phyloP scores from a whole-genome alignment of 148 eudicot genomes.

The Cornus florida region DNA sequence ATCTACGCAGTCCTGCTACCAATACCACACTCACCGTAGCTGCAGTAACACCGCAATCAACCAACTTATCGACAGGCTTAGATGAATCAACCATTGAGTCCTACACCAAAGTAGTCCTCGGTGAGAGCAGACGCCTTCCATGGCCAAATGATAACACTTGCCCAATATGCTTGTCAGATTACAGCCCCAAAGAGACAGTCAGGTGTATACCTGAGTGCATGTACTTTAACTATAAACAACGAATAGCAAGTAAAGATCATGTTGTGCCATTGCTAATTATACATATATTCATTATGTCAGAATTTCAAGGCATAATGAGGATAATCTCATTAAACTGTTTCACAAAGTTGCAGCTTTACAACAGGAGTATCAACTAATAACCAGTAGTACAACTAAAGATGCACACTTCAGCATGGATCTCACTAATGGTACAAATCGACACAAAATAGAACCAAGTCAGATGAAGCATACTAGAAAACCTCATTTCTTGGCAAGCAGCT shows the following conservation, averaged over 20 bases:
- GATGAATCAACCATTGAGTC: conserved; percentile 83
- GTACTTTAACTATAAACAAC: too few relatives aligned
- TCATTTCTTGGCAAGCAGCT: conserved; percentile 82
- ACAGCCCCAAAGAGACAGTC: conserved; percentile 52
- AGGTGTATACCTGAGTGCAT: conserved; percentile 72
- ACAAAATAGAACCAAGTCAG: neutral
- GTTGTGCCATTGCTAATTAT: neutral
- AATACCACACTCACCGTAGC: neutral
- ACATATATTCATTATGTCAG: neutral
- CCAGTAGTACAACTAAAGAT: neutral
- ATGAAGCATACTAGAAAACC: neutral
- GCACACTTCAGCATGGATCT: neutral
- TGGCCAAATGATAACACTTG: conserved; percentile 62
- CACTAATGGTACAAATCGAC: neutral
- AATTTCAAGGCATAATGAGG: neutral
- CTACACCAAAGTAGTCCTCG: conserved; percentile 64
- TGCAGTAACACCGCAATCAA: conserved; percentile 23
- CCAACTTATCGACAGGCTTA: conserved; percentile 36
- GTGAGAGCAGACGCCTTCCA: conserved; percentile 78
- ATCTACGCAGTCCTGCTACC: too few relatives aligned
- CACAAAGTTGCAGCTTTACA: neutral
- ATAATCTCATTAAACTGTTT: neutral
- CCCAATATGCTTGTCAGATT: conserved; percentile 81
- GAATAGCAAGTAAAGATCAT: neutral
- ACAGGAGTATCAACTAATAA: neutral